A percentile compares a stretch with the other conserved stretches of the same genome.
phyloP scores from a whole-genome alignment of 176 grass and related monocot genomes.

The Saccharum officinarum region DNA sequence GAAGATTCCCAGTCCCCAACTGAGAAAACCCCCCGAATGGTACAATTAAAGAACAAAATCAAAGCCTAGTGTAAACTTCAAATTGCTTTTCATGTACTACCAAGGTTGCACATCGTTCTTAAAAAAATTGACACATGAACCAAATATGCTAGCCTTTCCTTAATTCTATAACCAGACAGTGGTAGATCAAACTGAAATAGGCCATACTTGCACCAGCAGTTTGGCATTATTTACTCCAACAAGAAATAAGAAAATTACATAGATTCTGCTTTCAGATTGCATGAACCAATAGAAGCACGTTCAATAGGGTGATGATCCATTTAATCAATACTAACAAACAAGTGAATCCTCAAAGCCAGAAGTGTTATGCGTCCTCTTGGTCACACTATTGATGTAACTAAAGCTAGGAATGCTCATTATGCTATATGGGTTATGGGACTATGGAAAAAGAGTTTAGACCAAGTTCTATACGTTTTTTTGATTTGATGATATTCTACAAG shows the following conservation, averaged over 20 bases:
- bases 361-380: background rate
- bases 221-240: background rate
- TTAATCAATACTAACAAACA: background rate
- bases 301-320: background rate
- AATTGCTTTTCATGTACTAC: background rate
- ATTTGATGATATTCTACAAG: constrained; percentile 7
- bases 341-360: background rate
- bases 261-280: constrained; percentile 3
- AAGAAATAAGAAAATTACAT: background rate
- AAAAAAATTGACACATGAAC: background rate
- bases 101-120: background rate
- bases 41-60: background rate
- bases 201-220: background rate
- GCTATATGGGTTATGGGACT: background rate
- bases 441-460: background rate
- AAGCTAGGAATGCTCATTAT: background rate
- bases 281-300: background rate
- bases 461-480: background rate
- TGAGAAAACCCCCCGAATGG: background rate
- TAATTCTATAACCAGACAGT: background rate
- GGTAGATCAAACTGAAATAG: background rate
- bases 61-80: background rate
- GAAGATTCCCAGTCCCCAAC: no score
- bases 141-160: background rate
- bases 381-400: background rate